A percentile compares a stretch with the other conserved stretches of the same genome.
These are phyloP conservation scores for Flueggea neowawraea DNA, from an alignment of 441 rosid species.

Conservation along the genomic window DNA sequence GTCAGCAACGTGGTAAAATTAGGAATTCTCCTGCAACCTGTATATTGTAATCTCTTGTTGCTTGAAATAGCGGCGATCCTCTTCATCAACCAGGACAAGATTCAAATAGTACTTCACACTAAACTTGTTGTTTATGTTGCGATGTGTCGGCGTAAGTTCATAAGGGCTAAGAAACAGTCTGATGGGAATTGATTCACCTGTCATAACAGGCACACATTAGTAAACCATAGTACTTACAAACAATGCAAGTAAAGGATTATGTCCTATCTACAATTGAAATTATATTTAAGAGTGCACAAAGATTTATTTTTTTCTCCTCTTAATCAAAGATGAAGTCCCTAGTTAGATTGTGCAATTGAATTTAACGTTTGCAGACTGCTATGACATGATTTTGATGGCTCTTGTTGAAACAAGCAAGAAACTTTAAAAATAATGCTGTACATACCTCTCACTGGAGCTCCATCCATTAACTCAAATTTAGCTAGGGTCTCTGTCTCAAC, in stretches of 20 bases:
- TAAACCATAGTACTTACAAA: background rate
- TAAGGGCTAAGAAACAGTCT: conserved; percentile 93
- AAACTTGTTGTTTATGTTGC: conserved; percentile 94
- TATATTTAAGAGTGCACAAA: too few species aligned
- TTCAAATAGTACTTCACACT: conserved; percentile 92
- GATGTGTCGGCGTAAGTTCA: conserved; percentile 90
- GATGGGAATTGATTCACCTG: conserved; percentile 95
- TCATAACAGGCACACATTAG: conserved; percentile 7
- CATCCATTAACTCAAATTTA: conserved; percentile 97
- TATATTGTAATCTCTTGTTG: conserved; percentile 92
- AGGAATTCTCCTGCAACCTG: conserved; percentile 78
- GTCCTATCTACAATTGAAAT: too few species aligned
- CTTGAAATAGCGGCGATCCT: conserved; percentile 93
- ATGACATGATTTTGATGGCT: background rate
- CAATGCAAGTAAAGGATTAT: background rate
- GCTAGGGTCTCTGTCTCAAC: conserved; percentile 99
- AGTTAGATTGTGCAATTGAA: too few species aligned
- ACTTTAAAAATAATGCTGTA: background rate
- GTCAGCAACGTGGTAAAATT: conserved; percentile 17
- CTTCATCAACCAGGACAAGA: conserved; percentile 93
- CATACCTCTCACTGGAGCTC: conserved; percentile 98
- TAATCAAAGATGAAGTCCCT: too few species aligned
- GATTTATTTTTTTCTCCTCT: too few species aligned
- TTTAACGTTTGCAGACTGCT: too few species aligned
- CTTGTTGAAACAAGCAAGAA: conserved; percentile 4